phyloP scores from a whole-genome alignment of 345 rosid genomes.

The Syzygium jambos region DNA sequence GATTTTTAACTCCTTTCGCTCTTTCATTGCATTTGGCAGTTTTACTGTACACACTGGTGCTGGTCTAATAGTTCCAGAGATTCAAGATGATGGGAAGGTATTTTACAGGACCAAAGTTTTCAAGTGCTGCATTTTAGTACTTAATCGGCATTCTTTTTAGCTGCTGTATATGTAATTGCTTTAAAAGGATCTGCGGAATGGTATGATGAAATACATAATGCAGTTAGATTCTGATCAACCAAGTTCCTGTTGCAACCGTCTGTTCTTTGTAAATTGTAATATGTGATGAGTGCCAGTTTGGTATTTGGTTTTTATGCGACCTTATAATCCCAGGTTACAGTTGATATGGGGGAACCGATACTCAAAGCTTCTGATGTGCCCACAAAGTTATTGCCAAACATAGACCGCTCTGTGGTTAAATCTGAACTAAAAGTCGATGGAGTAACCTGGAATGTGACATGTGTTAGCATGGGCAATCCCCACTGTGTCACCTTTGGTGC shows the following conservation, averaged over 20 bases:
- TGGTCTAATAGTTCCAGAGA: conserved; percentile 88
- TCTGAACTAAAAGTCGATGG: conserved; percentile 70
- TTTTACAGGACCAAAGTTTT: neutral
- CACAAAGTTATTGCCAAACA: conserved; percentile 57
- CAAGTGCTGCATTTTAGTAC: neutral
- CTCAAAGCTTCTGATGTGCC: conserved; percentile 83
- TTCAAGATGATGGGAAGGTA: conserved; percentile 25
- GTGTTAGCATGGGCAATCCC: conserved; percentile 99
- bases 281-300: neutral
- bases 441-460: conserved; percentile 82
- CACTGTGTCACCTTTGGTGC: conserved; percentile 81
- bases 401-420: conserved; percentile 51
- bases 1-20: neutral
- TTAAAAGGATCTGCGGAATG: neutral
- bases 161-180: neutral
- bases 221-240: neutral
- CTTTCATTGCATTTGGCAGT: conserved; percentile 19
- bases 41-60: conserved; percentile 89
- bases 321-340: conserved; percentile 55
- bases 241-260: neutral
- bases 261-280: neutral
- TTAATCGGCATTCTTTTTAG: neutral
- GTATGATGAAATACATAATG: neutral
- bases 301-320: neutral
- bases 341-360: conserved; percentile 91